Evolutionary conservation across 129 eudicot genomes (phyloP).

Genomic region (Heracleum sosnowskyi): DNA sequence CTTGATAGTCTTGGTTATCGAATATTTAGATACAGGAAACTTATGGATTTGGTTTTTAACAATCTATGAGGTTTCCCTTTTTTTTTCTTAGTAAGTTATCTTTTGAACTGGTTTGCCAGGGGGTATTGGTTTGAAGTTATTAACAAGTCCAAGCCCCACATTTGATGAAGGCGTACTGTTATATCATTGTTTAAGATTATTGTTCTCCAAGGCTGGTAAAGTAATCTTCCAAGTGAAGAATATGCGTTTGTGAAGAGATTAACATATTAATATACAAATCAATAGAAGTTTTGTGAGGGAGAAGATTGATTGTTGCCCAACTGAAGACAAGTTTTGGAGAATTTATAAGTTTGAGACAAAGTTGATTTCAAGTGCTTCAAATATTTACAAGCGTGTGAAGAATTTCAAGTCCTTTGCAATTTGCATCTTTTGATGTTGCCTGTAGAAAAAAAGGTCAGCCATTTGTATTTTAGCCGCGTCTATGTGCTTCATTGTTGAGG

Average conservation of each 20-base stretch:
- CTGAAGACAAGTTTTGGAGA: constrained; percentile 33
- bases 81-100: constrained; percentile 36
- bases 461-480: constrained; percentile 34
- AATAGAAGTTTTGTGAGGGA: constrained; percentile 55
- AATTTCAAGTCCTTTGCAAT: constrained; percentile 44
- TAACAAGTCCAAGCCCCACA: constrained; percentile 77
- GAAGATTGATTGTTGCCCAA: constrained; percentile 49
- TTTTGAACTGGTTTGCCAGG: constrained; percentile 77
- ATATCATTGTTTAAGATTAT: constrained; percentile 38
- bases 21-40: neutral
- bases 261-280: constrained; percentile 30
- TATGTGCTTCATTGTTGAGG: constrained; percentile 25
- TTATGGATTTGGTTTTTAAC: constrained; percentile 9
- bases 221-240: constrained; percentile 44
- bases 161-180: constrained; percentile 52
- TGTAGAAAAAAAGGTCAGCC: constrained; percentile 57
- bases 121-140: constrained; percentile 67
- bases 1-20: neutral
- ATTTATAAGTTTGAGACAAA: constrained; percentile 28
- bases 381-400: constrained; percentile 48
- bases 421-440: constrained; percentile 59
- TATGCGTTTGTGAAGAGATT: constrained; percentile 35
- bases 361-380: constrained; percentile 40
- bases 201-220: constrained; percentile 39
- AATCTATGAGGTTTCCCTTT: constrained; percentile 16